These are phyloP conservation scores for Paramarasmius palmivorus DNA, from an alignment of 1,284 basidiomycete genomes.

Conservation along the genomic window DNA sequence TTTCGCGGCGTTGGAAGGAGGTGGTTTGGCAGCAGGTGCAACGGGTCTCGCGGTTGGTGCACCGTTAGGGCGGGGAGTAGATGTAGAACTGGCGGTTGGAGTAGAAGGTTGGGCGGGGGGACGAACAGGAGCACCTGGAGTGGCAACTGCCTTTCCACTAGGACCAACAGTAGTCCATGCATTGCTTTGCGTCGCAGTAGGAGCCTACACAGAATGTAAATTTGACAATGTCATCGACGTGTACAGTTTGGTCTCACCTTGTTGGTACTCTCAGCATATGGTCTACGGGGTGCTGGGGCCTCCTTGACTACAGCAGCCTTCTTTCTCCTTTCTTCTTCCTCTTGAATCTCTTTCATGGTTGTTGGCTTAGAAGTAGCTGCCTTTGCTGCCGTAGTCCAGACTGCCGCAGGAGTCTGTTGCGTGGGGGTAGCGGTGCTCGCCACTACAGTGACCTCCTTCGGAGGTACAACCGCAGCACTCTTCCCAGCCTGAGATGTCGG, in stretches of 20 bases:
- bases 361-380: slow-evolving; percentile 66
- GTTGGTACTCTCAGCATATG: slow-evolving; percentile 77
- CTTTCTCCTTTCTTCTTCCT: slow-evolving; percentile 91
- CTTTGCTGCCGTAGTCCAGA: slow-evolving; percentile 69
- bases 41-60: slow-evolving; percentile 32
- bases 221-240: too few relatives aligned
- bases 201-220: too few relatives aligned
- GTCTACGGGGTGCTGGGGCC: slow-evolving; percentile 62
- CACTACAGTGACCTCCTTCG: slow-evolving; percentile 46
- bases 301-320: slow-evolving; percentile 61
- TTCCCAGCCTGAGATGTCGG: slow-evolving; percentile 70
- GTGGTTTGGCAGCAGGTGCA: slow-evolving; percentile 40
- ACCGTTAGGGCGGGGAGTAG: slow-evolving; percentile 37
- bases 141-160: slow-evolving; percentile 60
- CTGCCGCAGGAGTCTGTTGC: slow-evolving; percentile 31
- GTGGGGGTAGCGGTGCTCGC: slow-evolving; percentile 31
- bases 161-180: slow-evolving; percentile 88
- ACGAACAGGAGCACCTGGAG: slow-evolving; percentile 34
- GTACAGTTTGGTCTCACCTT: too few relatives aligned
- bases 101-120: slow-evolving; percentile 29
- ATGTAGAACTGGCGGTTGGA: slow-evolving; percentile 21
- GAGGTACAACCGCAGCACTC: slow-evolving; percentile 37
- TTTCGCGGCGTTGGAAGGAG: slow-evolving; percentile 35
- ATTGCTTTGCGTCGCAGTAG: slow-evolving; percentile 40
- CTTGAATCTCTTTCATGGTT: slow-evolving; percentile 98